Base-by-base conservation (phyloP, 2,329 filamentous ascomycete species). In the Whalleya microplaca region DNA sequence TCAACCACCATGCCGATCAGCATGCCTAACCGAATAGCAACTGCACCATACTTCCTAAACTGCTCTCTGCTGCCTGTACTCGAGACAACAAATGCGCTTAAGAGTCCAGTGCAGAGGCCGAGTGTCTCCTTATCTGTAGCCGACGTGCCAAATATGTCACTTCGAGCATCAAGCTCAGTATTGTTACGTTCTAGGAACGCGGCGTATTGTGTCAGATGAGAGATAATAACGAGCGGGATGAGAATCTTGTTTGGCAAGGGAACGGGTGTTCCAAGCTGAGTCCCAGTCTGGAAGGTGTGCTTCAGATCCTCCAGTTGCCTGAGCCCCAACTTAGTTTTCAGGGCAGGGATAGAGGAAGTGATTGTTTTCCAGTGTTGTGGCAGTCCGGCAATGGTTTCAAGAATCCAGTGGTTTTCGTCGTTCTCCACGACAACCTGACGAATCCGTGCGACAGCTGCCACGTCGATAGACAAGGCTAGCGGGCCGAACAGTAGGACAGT, bases 21-120 rank as follows among this genome's bases (percentile, higher is more conserved):
- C 69, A 76, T 69, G 0, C 68, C 75, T 10, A 80, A 53, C 1
- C 75, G 69, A 1, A 79, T 53, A 0, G 76, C 75, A 0, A 67
- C 67, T 1, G 73, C 68, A 2, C 72, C 75, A 56, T 76, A 71
- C n/a, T 62, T 61, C 41, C 67, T 49, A 9, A 79, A 64, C 1
- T 76, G 63, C 0, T 56, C 48, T 1, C 48, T 42, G 23, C 60
- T 69, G 2, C 43, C n/a, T 20, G 72, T 58, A 53, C 70, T 68
- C 0, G 75, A 68, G 1, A 75, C 72, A 0, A 73, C 74, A 19
- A 73, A 58, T 6, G 77, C 72, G 44, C 66, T 71, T 16, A 79
- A 53, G 2, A 78, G 56, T 0, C 76, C 76, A 2, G 71, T 72
- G 43, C 77, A 79, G 49, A 77, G 71, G 0, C 77, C 77, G 1